Evolutionary conservation across 225 moss, liverwort and hornwort genomes (phyloP), one percentile per base, ranked within the genome.

Genomic region (Pseudisothecium myosuroides): DNA sequence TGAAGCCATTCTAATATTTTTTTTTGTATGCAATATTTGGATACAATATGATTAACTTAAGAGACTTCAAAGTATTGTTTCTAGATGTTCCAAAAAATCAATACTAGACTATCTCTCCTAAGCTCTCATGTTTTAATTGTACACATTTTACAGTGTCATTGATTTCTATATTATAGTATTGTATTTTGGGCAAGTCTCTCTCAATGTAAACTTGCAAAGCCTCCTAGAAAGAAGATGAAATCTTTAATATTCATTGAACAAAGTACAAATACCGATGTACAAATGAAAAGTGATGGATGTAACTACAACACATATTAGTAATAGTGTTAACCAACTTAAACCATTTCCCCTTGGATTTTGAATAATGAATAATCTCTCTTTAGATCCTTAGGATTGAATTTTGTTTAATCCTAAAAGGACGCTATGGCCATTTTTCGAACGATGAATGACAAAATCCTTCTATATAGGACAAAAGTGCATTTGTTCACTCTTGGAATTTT

Each of bases 41-140:
- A 8, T 45, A 45, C 45, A 45, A 45, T 45, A 45, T 45, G 50
- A 4, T 50, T 50, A 21, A 12, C 3, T 21, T 36, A 14, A 5
- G 0, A 52, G 8, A 52, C 10, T 54, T 54, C 36, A 54, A 36
- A 54, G 23, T 36, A 14, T 34, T 52, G 1, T 34, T 22, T 76
- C 2, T 14, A 52, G 12, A 2, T 76, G 22, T 34, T 0, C 0
- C 3, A 3, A 21, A 32, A 50, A 50, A 34, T 13, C 4, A 2
- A 5, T 13, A 50, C 8, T 21, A 50, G 2, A 4, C 2, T 29
- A 49, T 1, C 2, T 76, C 12, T 34, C 7, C 1, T 21, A 21
- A 49, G 1, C 8, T 52, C 4, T 34, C 1, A 34, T 34, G 0
- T 52, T 50, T 32, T 50, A 7, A 49, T 76, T 50, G 20, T 49